These are phyloP conservation scores for Cyberlindnera galapagoensis DNA, from an alignment of 805 yeast genomes.

Conservation along the genomic window DNA sequence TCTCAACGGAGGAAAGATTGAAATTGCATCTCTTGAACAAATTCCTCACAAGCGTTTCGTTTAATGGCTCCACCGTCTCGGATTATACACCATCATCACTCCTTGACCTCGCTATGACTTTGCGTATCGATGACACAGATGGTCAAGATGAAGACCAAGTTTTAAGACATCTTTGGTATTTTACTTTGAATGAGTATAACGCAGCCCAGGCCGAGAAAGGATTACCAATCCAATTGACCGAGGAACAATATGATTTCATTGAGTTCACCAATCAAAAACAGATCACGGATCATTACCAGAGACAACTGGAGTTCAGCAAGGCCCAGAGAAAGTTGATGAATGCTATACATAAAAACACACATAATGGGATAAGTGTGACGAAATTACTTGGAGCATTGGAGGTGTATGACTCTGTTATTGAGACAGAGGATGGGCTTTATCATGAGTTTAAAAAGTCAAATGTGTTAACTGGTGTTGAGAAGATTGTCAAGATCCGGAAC, in stretches of 20 bases:
- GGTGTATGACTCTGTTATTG: conserved; percentile 9
- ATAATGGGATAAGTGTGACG: background rate
- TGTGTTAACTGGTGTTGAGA: conserved; percentile 5
- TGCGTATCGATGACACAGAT: conserved; percentile 14
- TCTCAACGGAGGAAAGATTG: conserved; percentile 2
- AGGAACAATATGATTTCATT: conserved; percentile 11
- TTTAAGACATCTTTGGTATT: conserved; percentile 14
- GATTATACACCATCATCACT: conserved; percentile 7
- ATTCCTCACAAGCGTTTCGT: conserved; percentile 7
- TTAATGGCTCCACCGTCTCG: conserved; percentile 7
- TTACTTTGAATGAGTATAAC: conserved; percentile 14
- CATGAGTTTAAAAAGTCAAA: conserved; percentile 10
- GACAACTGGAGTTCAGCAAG: conserved; percentile 1
- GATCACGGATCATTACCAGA: conserved; percentile 1
- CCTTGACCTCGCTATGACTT: conserved; percentile 9
- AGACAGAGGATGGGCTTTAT: conserved; percentile 4
- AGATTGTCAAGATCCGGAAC: conserved; percentile 8
- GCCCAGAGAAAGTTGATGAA: conserved; percentile 7
- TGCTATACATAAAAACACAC: conserved; percentile 2
- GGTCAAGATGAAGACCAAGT: conserved; percentile 6
- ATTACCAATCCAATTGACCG: conserved; percentile 13
- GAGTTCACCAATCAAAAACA: background rate
- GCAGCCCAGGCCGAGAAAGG: conserved; percentile 13
- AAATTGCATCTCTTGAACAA: conserved; percentile 9
- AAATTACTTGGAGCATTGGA: conserved; percentile 5